Evolutionary conservation across 495 filamentous ascomycete species (phyloP).

Genomic region (Penicillium bovifimosum): DNA sequence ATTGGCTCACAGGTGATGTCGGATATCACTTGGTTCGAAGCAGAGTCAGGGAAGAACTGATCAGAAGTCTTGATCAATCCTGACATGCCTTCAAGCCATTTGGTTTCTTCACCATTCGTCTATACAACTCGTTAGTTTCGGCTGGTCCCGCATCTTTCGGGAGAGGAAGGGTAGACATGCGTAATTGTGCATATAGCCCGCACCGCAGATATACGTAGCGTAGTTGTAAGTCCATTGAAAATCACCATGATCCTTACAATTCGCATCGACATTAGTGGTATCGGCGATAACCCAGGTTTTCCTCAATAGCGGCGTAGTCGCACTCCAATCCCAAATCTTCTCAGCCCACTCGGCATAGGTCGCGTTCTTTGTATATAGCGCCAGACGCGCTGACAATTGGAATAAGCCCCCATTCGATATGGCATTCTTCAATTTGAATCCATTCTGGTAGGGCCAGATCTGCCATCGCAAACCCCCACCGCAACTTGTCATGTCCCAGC

Average conservation of each 20-base stretch:
- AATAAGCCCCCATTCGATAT: slow-evolving; percentile 72
- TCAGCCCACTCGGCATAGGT: slow-evolving; percentile 70
- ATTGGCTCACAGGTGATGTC: slow-evolving; percentile 64
- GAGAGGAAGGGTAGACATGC: slow-evolving; percentile 23
- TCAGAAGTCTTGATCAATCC: slow-evolving; percentile 44
- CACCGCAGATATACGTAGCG: slow-evolving; percentile 63
- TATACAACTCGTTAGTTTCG: slow-evolving; percentile 15
- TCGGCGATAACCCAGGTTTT: slow-evolving; percentile 53
- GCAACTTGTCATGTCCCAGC: slow-evolving; percentile 62
- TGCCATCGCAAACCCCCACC: slow-evolving; percentile 77
- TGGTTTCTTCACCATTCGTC: slow-evolving; percentile 28
- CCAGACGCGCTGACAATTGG: slow-evolving; percentile 65
- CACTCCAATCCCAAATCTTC: slow-evolving; percentile 62
- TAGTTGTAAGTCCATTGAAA: slow-evolving; percentile 71
- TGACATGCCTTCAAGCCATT: slow-evolving; percentile 52
- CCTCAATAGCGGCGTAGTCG: slow-evolving; percentile 46
- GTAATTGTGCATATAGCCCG: slow-evolving; percentile 68
- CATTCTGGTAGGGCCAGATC: slow-evolving; percentile 69
- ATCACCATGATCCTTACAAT: slow-evolving; percentile 52
- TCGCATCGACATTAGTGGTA: slow-evolving; percentile 47
- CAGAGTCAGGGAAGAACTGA: slow-evolving; percentile 53
- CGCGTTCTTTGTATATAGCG: slow-evolving; percentile 64
- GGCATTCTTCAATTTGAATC: slow-evolving; percentile 72
- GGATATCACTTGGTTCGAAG: slow-evolving; percentile 10
- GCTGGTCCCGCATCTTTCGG: background rate